Evolutionary conservation across 495 filamentous ascomycete species (phyloP).

Genomic region (Letharia lupina): DNA sequence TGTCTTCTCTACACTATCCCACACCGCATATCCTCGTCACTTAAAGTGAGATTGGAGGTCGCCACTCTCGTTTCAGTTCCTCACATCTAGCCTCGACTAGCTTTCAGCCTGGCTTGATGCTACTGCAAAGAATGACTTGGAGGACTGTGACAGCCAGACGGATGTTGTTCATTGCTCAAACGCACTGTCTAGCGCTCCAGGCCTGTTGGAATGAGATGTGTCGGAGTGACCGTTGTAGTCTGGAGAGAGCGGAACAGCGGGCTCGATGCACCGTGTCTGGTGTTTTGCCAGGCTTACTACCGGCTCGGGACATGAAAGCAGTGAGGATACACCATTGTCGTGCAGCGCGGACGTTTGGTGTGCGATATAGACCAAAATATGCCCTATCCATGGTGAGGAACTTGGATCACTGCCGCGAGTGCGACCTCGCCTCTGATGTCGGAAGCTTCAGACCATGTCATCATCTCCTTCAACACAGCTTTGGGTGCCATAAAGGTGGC

Average conservation of each 20-base stretch:
- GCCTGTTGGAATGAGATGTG: neutral
- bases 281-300: neutral
- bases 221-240: neutral
- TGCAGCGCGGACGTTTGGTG: neutral
- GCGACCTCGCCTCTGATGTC: neutral
- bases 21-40: neutral
- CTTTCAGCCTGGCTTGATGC: neutral
- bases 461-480: slow-evolving; percentile 1
- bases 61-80: neutral
- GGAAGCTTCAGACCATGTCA: neutral
- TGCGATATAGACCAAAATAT: neutral
- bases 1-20: neutral
- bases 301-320: neutral
- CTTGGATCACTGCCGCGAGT: neutral
- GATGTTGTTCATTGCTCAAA: neutral
- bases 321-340: neutral
- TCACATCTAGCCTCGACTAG: neutral
- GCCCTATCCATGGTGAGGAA: neutral
- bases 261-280: neutral
- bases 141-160: neutral
- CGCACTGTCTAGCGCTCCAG: neutral
- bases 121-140: neutral
- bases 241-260: neutral
- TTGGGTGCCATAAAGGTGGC: neutral
- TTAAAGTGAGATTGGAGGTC: neutral